Conservation (phyloP, 805 yeast genomes). For the Sporopachydermia lactativora region DNA sequence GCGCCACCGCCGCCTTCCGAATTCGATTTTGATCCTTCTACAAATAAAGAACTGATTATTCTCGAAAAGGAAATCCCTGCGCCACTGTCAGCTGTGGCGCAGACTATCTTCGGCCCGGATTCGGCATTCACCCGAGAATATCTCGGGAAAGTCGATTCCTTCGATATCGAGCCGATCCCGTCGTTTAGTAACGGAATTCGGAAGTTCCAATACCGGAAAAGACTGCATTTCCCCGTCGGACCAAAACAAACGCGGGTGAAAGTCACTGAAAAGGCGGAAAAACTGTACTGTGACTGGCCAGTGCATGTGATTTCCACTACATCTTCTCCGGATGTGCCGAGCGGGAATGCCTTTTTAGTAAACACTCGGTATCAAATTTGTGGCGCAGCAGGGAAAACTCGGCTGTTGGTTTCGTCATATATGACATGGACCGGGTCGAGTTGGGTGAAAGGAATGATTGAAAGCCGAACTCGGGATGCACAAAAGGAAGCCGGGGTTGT, state of each 20-base stretch:
- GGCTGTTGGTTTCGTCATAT: constrained; percentile 34
- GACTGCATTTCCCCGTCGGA: constrained; percentile 34
- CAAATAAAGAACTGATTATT: neutral
- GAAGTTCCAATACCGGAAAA: neutral
- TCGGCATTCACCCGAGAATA: neutral
- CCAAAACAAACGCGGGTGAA: constrained; percentile 63
- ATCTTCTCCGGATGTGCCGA: constrained; percentile 72
- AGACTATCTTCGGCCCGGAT: neutral
- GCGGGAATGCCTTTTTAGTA: constrained; percentile 54
- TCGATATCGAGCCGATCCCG: neutral
- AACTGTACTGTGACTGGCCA: constrained; percentile 31
- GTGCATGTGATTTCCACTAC: constrained; percentile 43
- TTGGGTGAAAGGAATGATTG: constrained; percentile 68
- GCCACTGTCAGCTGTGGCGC: neutral
- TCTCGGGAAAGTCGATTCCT: neutral
- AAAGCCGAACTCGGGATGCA: constrained; percentile 60
- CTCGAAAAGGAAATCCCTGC: neutral
- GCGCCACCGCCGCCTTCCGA: too few relatives aligned
- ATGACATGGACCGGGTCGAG: constrained; percentile 65
- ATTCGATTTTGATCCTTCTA: too few relatives aligned
- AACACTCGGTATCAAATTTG: constrained; percentile 40
- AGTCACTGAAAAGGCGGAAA: constrained; percentile 44
- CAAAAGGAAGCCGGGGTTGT: constrained; percentile 37
- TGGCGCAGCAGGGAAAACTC: constrained; percentile 51
- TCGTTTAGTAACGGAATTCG: neutral